Percentiles rank a stretch among this genome's conserved stretches.
Evolutionary conservation across 805 yeast genomes (phyloP).

Genomic region (Sugiyamaella marilandica): DNA sequence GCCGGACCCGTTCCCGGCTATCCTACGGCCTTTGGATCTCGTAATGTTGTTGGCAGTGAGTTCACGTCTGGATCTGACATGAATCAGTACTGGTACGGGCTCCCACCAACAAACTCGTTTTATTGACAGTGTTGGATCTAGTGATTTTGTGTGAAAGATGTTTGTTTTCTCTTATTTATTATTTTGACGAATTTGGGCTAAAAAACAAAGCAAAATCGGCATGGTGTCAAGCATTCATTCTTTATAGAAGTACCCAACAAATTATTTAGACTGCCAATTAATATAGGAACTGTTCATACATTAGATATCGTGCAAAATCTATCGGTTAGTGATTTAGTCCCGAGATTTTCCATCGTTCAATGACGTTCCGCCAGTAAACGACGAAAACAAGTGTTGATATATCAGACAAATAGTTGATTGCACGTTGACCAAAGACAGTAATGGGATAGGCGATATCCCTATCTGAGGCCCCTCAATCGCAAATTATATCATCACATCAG

Average conservation of each 20-base stretch:
- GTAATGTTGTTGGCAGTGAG: background rate
- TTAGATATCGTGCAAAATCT: background rate
- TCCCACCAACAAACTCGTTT: constrained; percentile 8
- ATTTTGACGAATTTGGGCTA: background rate
- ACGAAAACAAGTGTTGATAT: background rate
- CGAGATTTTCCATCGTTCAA: too few species aligned
- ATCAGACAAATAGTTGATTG: constrained; percentile 10
- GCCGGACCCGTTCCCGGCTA: background rate
- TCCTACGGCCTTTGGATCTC: background rate
- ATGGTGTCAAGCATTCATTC: background rate
- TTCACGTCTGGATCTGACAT: background rate
- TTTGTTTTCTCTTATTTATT: background rate
- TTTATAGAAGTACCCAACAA: background rate
- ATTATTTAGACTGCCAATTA: background rate
- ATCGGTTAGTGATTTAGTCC: background rate
- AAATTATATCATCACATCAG: constrained; percentile 19
- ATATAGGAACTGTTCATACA: background rate
- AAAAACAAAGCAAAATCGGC: background rate
- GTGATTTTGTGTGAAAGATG: background rate
- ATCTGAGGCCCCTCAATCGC: constrained; percentile 17
- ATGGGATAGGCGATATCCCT: constrained; percentile 17
- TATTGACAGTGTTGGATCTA: background rate
- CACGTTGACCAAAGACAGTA: constrained; percentile 8
- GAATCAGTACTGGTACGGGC: constrained; percentile 10
- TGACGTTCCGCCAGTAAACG: too few species aligned